These are phyloP conservation scores for Pseudogymnoascus sp. DNA, from an alignment of 2,329 filamentous ascomycete genomes.

Conservation along the genomic window DNA sequence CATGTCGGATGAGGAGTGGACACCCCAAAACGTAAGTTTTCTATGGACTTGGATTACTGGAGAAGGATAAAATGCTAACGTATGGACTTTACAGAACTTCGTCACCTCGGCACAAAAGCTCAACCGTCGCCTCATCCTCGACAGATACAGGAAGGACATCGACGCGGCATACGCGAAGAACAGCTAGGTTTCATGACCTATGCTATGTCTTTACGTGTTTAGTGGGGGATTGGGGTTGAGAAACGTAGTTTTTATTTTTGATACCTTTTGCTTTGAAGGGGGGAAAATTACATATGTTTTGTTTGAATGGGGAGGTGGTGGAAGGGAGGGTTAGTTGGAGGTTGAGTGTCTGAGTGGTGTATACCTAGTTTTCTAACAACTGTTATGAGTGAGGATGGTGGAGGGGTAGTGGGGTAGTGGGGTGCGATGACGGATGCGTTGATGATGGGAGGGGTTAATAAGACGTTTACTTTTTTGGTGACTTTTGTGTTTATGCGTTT, in stretches of 20 bases:
- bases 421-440: not conserved
- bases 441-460: not conserved
- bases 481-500: not conserved
- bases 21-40: slow-evolving; percentile 66
- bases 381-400: not conserved
- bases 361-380: slow-evolving; percentile 5
- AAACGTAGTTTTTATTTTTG: not conserved
- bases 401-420: not conserved
- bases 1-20: slow-evolving; percentile 80
- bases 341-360: not conserved
- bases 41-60: slow-evolving; percentile 28
- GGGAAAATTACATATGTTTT: not conserved
- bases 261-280: slow-evolving; percentile 5
- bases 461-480: not conserved
- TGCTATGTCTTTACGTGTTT: not conserved
- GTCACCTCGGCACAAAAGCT: slow-evolving; percentile 66
- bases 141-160: slow-evolving; percentile 54
- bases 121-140: slow-evolving; percentile 59
- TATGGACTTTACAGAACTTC: slow-evolving; percentile 39
- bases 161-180: slow-evolving; percentile 44
- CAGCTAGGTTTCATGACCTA: not conserved
- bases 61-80: slow-evolving; percentile 26
- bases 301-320: not conserved
- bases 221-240: not conserved
- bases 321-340: not conserved